Base-by-base conservation (phyloP, 164 flowering plant species). In the Magnolia changhungtana region DNA sequence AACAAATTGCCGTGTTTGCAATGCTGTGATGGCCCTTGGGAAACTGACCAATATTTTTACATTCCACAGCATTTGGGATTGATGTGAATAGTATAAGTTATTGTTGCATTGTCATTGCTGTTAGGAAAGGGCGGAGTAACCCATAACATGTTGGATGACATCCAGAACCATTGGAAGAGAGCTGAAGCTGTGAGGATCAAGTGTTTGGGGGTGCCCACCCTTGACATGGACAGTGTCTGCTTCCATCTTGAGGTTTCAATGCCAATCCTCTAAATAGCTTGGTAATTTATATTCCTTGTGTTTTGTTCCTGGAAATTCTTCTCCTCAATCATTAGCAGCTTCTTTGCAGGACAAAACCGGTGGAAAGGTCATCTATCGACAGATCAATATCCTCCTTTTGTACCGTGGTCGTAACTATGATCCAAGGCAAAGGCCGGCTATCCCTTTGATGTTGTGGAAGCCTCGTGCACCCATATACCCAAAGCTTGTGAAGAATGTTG, bases 171-270 rank as follows among this genome's bases (percentile, higher is more conserved):
- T 78, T 95, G 98, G 99, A 94, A 88, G 82, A 88, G 88, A 74
- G 97, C 97, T 23, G 99, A 93, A 82, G 99, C 99, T n/a, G 92
- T 95, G 77, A 90, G 99, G 80, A 91, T 95, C 75, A 95, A 92
- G 81, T 92, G 98, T 77, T 83, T 95, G 84, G 98, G 99, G 51
- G 92, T 91, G 65, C 99, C 99, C 61, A 95, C 99, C 65, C 92
- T 95, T 75, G 97, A 95, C 83, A 95, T 95, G 98, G 97, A 93
- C 81, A 93, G 88, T 80, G 84, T 95, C 45, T 90, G 95, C 86
- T 90, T 88, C 82, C 97, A 93, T 83, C 92, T 95, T 50, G 97
- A 95, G 97, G 97, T 93, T 74, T 72, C 2, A 68, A 9, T 16
- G 20, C 10, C 23, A 8, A 37, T 49, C 75, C 16, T 0, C 71